These are phyloP conservation scores for Elongisporangium prolatum DNA, from an alignment of 352 stramenopile genomes.

Conservation along the genomic window DNA sequence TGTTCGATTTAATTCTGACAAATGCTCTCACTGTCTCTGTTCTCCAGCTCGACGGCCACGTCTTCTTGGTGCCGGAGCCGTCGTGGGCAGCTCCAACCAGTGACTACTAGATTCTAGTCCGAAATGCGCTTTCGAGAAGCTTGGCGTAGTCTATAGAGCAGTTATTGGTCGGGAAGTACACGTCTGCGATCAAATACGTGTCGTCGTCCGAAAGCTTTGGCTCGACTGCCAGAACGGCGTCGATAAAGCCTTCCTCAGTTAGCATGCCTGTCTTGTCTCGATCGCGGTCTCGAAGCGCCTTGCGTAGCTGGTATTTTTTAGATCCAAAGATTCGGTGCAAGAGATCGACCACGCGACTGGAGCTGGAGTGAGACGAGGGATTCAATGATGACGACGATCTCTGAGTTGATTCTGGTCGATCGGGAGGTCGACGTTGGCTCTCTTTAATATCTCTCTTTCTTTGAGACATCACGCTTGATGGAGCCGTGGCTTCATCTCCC, in stretches of 20 bases:
- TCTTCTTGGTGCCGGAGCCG: conserved; percentile 55
- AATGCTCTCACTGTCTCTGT: neutral
- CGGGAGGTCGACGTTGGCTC: neutral
- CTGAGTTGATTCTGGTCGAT: neutral
- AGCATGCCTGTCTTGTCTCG: conserved; percentile 46
- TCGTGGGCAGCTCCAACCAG: conserved; percentile 45
- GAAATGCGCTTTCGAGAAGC: conserved; percentile 67
- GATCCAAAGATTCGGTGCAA: conserved; percentile 48
- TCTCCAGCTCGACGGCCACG: conserved; percentile 58
- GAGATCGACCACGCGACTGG: conserved; percentile 33
- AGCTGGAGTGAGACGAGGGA: neutral
- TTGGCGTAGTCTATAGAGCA: conserved; percentile 57
- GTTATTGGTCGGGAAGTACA: conserved; percentile 75
- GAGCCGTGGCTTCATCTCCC: neutral
- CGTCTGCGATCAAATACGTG: conserved; percentile 63
- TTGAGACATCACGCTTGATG: neutral
- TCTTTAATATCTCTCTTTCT: neutral
- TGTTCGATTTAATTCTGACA: neutral
- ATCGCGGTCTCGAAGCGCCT: conserved; percentile 57
- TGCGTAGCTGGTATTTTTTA: conserved; percentile 69
- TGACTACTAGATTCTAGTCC: conserved; percentile 29
- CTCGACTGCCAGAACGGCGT: conserved; percentile 51
- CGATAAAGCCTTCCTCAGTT: conserved; percentile 75
- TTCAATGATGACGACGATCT: neutral
- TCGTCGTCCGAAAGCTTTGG: conserved; percentile 64